Evolutionary conservation across 2,329 filamentous ascomycete genomes (phyloP).

Genomic region (Phaeosphaeria sp.): DNA sequence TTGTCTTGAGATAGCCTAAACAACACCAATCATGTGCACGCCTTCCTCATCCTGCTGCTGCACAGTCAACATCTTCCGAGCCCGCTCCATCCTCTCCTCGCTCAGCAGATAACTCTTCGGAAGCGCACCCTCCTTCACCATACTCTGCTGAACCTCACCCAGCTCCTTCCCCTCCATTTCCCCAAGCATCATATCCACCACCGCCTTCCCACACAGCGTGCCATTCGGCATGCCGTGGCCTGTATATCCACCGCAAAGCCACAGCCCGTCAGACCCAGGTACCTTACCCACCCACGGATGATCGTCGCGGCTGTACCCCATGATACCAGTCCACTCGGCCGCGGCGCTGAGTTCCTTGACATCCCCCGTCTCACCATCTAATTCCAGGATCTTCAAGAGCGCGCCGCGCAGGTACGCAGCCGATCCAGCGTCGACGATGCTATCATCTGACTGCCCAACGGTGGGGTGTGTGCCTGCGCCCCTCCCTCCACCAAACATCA

Average conservation of each 20-base stretch:
- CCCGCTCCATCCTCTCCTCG: constrained; percentile 42
- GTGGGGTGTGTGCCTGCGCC: constrained; percentile 56
- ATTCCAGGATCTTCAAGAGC: constrained; percentile 46
- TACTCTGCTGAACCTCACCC: constrained; percentile 28
- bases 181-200: constrained; percentile 64
- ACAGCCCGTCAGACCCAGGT: constrained; percentile 65
- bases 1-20: constrained; percentile 14
- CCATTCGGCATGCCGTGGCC: constrained; percentile 80
- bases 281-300: constrained; percentile 75
- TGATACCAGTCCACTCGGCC: constrained; percentile 76
- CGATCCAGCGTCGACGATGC: constrained; percentile 62
- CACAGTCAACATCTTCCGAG: constrained; percentile 42
- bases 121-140: constrained; percentile 44
- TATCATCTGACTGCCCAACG: constrained; percentile 67
- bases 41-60: constrained; percentile 40
- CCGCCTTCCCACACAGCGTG: constrained; percentile 69
- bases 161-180: constrained; percentile 45
- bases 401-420: constrained; percentile 62
- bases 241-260: constrained; percentile 71
- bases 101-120: constrained; percentile 49
- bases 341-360: constrained; percentile 55
- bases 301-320: constrained; percentile 72
- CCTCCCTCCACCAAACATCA: constrained; percentile 77
- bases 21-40: constrained; percentile 35
- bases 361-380: constrained; percentile 44